Evolutionary conservation across 495 filamentous ascomycete species (phyloP).

Genomic region (Neurospora hispaniola): DNA sequence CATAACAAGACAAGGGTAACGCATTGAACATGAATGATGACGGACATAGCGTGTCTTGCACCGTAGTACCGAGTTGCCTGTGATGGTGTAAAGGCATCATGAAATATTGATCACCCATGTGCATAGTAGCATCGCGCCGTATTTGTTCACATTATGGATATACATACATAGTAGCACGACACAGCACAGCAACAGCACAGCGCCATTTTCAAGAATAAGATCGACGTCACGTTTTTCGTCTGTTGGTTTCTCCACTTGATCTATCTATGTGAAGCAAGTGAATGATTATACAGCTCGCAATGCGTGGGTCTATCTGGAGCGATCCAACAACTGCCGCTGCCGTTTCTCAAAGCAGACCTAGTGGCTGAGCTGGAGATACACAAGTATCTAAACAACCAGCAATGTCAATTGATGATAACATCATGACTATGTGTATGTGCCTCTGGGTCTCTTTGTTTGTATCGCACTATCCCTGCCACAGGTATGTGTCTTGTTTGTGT

Average conservation of each 20-base stretch:
- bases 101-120: background rate
- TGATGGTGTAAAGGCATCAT: background rate
- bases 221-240: background rate
- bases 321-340: background rate
- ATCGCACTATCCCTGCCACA: background rate
- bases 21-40: background rate
- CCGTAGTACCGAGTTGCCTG: too few relatives aligned
- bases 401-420: too few relatives aligned
- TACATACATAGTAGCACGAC: background rate
- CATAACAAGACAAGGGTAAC: background rate
- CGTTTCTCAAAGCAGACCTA: too few relatives aligned
- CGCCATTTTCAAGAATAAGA: background rate
- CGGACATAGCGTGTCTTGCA: background rate
- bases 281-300: background rate
- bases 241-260: background rate
- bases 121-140: background rate
- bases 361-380: too few relatives aligned
- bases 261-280: background rate
- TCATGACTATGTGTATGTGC: background rate
- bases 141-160: background rate
- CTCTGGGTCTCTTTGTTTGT: background rate
- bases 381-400: too few relatives aligned
- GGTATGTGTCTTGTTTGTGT: background rate
- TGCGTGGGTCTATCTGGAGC: background rate
- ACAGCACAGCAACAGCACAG: background rate